A percentile compares a stretch with the other conserved stretches of the same genome.
phyloP scores from a whole-genome alignment of 2,329 filamentous ascomycete species.

The Blastomyces emzantsi region DNA sequence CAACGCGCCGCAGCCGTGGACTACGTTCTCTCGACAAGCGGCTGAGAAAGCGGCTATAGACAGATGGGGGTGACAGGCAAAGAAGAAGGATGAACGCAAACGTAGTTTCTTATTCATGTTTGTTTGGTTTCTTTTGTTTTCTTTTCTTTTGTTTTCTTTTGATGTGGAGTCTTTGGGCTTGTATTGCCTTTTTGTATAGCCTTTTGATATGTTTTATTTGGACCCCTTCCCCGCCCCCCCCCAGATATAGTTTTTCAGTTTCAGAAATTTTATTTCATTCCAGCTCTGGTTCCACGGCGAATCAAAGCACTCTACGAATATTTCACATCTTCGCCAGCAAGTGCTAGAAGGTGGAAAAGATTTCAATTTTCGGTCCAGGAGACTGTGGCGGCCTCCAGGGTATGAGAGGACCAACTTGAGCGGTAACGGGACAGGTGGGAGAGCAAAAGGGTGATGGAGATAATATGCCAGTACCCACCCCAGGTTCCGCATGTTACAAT shows the following conservation, averaged over 20 bases:
- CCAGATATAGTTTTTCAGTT: background rate
- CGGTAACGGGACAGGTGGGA: too few relatives aligned
- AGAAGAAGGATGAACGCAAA: background rate
- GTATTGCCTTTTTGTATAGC: background rate
- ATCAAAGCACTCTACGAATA: too few relatives aligned
- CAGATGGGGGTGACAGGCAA: slow-evolving; percentile 10
- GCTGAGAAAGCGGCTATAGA: slow-evolving; percentile 5
- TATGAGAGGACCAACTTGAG: too few relatives aligned
- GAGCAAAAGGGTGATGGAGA: too few relatives aligned
- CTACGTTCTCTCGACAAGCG: slow-evolving; percentile 8
- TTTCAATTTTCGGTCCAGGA: too few relatives aligned
- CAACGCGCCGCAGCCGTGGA: slow-evolving; percentile 12
- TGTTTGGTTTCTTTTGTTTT: background rate
- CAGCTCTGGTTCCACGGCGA: background rate
- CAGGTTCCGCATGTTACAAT: too few relatives aligned
- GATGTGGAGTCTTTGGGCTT: background rate
- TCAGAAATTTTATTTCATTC: background rate
- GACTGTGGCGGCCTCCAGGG: too few relatives aligned
- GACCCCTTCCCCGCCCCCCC: too few relatives aligned
- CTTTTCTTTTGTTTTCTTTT: background rate
- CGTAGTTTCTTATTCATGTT: background rate
- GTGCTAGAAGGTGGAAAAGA: too few relatives aligned
- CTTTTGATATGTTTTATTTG: background rate
- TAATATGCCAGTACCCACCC: too few relatives aligned
- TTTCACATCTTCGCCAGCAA: too few relatives aligned